Evolutionary conservation across 176 grass and related monocot species (phyloP), one percentile per base, ranked within the genome.

Genomic region (Elymus sibiricus): DNA sequence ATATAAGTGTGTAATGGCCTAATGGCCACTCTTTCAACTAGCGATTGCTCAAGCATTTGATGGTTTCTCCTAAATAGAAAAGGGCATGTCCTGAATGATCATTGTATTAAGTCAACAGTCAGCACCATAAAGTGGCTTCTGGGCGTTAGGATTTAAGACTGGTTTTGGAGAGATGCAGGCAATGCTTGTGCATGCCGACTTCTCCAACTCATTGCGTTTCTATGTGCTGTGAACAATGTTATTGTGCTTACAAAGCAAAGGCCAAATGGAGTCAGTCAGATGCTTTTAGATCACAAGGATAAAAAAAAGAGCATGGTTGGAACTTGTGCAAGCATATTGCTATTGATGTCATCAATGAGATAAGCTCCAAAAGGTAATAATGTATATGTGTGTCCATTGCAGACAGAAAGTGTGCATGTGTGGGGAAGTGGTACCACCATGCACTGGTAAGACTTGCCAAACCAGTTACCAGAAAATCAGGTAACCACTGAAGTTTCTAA

Each of bases 171-270:
- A 19, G 32, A 83, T 56, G 72, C 58, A 71, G 75, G 35, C 61
- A 85, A 87, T 59, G 43, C 42, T 88, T 84, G 61, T 76, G 47
- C 64, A 61, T 83, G 26, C 64, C 66, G 90, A 61, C 71, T 80
- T 78, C 17, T 49, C 89, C 86, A 77, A 49, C 63, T 76, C 79
- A 44, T 80, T 68, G 38, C 19, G 72, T 68, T 88, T 76, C 67
- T 80, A 26, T 85, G 84, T 70, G 60, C 11, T 78, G 77, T 53
- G 40, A 31, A 76, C 42, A 40, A 80, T 63, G 62, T 38, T 93
- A 62, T 35, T 86, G 88, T 89, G 82, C 86, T 79, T 79, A 88
- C 79, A 84, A 91, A 91, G 86, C 72, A 79, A 83, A 87, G 63
- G 38, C 76, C 71, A 64, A 83, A 87, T 31, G 16, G 22, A 32